Evolutionary conservation across 73 alveolate species (phyloP).

Genomic region (Blepharisma stoltei): DNA sequence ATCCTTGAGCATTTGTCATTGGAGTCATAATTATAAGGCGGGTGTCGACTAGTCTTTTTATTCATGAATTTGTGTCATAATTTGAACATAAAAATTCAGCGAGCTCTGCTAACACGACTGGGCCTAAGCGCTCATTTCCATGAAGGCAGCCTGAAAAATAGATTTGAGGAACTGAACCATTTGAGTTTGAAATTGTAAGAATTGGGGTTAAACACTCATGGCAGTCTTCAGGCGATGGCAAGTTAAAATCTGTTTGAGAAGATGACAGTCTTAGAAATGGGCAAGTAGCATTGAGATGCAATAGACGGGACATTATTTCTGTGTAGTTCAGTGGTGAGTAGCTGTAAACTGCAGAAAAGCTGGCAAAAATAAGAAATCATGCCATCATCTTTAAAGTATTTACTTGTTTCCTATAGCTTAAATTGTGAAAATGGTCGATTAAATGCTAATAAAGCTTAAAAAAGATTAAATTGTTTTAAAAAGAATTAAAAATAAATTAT

Average conservation of each 20-base stretch:
- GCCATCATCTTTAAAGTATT: no score
- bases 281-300: conserved; percentile 44
- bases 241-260: conserved; percentile 59
- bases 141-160: conserved; percentile 92
- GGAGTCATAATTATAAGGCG: conserved; percentile 84
- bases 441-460: no score
- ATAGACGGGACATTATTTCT: no score
- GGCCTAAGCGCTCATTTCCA: conserved; percentile 95
- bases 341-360: no score
- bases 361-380: no score
- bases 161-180: conserved; percentile 72
- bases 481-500: no score
- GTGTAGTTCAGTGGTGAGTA: no score
- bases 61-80: conserved; percentile 43
- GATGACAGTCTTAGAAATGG: conserved; percentile 59
- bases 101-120: conserved; percentile 76
- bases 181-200: conserved; percentile 64
- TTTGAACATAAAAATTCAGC: conserved; percentile 64
- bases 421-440: no score
- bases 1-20: conserved; percentile 94
- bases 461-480: no score
- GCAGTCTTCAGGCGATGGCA: conserved; percentile 56
- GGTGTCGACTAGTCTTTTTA: conserved; percentile 58
- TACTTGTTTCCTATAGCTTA: no score
- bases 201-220: conserved; percentile 51